Conservation (phyloP, 169 alveolate genomes). For the Cystoisospora suis region DNA sequence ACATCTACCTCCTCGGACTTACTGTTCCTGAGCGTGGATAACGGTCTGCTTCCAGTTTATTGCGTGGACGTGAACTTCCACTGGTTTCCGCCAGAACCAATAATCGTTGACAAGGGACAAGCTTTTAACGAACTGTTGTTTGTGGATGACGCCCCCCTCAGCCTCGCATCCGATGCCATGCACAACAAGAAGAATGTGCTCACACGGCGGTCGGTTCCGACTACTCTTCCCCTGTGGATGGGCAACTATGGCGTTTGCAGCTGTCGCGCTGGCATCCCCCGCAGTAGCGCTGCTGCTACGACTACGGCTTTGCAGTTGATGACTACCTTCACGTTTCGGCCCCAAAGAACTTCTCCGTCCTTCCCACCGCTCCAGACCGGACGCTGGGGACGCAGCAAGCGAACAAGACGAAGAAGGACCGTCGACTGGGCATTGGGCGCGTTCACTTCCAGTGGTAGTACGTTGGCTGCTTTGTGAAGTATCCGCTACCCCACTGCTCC, state of each 20-base stretch:
- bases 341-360: too few species aligned
- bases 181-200: constrained; percentile 53
- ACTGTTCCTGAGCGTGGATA: constrained; percentile 58
- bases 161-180: constrained; percentile 61
- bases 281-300: not conserved
- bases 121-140: constrained; percentile 13
- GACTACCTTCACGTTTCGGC: too few species aligned
- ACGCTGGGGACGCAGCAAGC: not conserved
- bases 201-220: constrained; percentile 14
- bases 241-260: not conserved
- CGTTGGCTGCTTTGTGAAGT: not conserved
- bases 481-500: too few species aligned
- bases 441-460: not conserved
- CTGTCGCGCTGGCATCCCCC: not conserved
- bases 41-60: constrained; percentile 51
- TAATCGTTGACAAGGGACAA: constrained; percentile 19
- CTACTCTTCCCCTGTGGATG: not conserved
- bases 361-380: not conserved
- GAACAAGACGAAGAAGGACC: not conserved
- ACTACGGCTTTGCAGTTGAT: not conserved
- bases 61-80: constrained; percentile 50
- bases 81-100: constrained; percentile 57
- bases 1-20: not conserved
- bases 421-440: not conserved
- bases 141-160: constrained; percentile 9